Evolutionary conservation across 148 eudicot genomes (phyloP), one percentile per base, ranked within the genome.

Genomic region (Silene conica): DNA sequence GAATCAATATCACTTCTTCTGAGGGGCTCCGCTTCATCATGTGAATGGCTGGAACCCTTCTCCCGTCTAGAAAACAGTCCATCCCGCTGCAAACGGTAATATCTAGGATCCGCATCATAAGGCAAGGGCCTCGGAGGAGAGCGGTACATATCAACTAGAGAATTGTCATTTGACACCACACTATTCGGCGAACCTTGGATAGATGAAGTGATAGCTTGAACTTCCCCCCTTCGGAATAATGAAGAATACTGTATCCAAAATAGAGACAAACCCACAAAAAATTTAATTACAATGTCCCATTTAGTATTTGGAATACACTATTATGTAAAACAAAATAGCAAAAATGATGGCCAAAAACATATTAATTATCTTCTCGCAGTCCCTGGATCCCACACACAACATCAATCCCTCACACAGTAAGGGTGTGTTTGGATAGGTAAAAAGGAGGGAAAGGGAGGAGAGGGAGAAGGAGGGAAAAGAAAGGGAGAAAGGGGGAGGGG

Each of bases 101-200:
- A 87, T 75, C 92, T 83, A 57, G 97, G 88, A 82, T 89, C 92
- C 5, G 83, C 87, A 85, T 92, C 92, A 74, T 89, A 92, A 77
- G 97, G 97, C 81, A 91, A 84, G 19, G 98, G 98, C 72, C 95
- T 86, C 28, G 98, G 97, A 73, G 92, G 95, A 79, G 97, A 85
- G 31, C 88, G 91, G 68, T 85, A 93, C 85, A 86, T 87, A 65
- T 88, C 90, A 77, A 89, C 85, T 60, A 91, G 69, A 69, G 94
- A 80, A 73, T 74, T 82, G 75, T 91, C 95, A 26, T 83, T 79
- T 67, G 91, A 85, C 60, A 88, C 61, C 38, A 84, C 72, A 52
- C 91, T 72, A 81, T 78, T 87, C 71, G 96, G 82, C 38, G 93
- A 81, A 75, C 86, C 97, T 72, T 85, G 97, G 78, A 84, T 81